phyloP scores from a whole-genome alignment of 2,329 filamentous ascomycete species.

The Penicillium sp. region DNA sequence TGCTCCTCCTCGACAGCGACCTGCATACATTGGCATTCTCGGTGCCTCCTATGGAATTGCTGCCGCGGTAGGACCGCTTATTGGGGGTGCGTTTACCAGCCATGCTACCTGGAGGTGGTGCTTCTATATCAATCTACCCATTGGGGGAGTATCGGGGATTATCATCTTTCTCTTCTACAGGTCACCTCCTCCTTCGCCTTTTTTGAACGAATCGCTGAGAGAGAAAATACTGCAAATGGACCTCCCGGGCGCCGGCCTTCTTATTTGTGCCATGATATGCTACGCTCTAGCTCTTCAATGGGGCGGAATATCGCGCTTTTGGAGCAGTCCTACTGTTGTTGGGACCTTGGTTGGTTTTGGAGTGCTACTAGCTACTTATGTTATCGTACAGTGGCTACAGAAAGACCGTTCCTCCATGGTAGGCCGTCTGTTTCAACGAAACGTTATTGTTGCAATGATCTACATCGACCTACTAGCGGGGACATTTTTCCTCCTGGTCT shows the following conservation, averaged over 20 bases:
- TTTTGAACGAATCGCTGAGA: constrained; percentile 5
- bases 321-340: constrained; percentile 48
- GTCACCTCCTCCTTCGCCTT: constrained; percentile 13
- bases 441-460: constrained; percentile 38
- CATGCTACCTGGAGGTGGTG: constrained; percentile 53
- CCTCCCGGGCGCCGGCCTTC: constrained; percentile 44
- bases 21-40: constrained; percentile 47
- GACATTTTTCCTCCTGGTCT: constrained; percentile 44
- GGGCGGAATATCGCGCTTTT: constrained; percentile 44
- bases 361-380: constrained; percentile 41
- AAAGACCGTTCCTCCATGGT: constrained; percentile 48
- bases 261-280: constrained; percentile 45
- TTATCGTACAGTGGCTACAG: constrained; percentile 40
- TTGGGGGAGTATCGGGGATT: constrained; percentile 23
- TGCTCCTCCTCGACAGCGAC: constrained; percentile 1
- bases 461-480: constrained; percentile 45
- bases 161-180: constrained; percentile 34
- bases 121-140: constrained; percentile 38
- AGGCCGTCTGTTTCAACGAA: constrained; percentile 37
- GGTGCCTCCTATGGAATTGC: constrained; percentile 56
- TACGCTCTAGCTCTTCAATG: constrained; percentile 54
- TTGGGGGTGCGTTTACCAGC: constrained; percentile 53
- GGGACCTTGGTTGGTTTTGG: constrained; percentile 51
- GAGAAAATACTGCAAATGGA: constrained; percentile 53
- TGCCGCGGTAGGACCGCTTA: constrained; percentile 52